phyloP scores from a whole-genome alignment of 257 asterid genomes.

The Verbena officinalis region DNA sequence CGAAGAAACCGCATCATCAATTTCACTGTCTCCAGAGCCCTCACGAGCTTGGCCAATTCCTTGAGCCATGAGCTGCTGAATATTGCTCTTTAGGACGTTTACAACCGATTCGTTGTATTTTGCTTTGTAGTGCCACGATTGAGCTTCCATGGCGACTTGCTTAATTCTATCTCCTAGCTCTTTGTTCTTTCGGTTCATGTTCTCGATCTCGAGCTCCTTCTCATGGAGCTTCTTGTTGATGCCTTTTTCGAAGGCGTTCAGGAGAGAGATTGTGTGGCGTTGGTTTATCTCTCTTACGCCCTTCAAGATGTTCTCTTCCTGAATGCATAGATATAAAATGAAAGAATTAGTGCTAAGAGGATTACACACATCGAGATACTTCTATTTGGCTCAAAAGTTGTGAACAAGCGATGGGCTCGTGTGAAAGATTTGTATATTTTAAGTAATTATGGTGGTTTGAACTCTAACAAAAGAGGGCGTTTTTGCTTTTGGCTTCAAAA shows the following conservation, averaged over 20 bases:
- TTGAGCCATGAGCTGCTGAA: conserved; percentile 63
- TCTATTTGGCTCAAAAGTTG: no score
- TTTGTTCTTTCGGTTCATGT: conserved; percentile 58
- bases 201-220: conserved; percentile 63
- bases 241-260: conserved; percentile 53
- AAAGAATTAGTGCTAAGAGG: no score
- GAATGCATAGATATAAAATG: conserved; percentile 17
- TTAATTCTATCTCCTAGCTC: conserved; percentile 64
- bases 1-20: conserved; percentile 67
- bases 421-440: no score
- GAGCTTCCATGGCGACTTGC: conserved; percentile 70
- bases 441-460: no score
- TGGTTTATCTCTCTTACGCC: conserved; percentile 58
- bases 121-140: conserved; percentile 75
- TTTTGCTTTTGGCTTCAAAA: no score
- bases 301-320: conserved; percentile 62
- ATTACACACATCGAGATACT: no score
- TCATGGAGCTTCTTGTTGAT: conserved; percentile 50
- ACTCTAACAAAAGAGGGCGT: no score
- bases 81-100: conserved; percentile 54
- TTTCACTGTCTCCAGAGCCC: conserved; percentile 75
- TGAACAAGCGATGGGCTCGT: no score
- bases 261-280: conserved; percentile 54
- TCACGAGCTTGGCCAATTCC: conserved; percentile 52
- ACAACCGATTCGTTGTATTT: conserved; percentile 69